These are phyloP conservation scores for Balansia obtecta DNA, from an alignment of 2,329 filamentous ascomycete genomes.

Conservation along the genomic window DNA sequence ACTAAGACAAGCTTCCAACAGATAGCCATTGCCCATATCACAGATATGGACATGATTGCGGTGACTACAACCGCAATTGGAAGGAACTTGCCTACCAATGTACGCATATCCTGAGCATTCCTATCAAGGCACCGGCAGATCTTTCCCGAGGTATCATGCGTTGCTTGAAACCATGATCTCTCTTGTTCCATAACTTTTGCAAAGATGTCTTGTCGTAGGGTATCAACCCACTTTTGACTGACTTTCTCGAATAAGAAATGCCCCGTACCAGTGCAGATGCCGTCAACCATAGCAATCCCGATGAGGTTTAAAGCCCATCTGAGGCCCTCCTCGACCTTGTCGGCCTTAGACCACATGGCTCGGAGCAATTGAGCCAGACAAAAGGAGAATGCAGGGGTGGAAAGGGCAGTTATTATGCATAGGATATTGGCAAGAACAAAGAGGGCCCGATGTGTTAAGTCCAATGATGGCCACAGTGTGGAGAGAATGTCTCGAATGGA, in stretches of 20 bases:
- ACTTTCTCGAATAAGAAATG: constrained; percentile 60
- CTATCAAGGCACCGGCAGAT: constrained; percentile 65
- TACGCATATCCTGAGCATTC: constrained; percentile 78
- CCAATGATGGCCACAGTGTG: constrained; percentile 59
- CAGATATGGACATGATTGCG: constrained; percentile 54
- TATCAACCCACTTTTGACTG: constrained; percentile 67
- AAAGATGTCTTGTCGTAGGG: constrained; percentile 55
- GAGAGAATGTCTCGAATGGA: constrained; percentile 15
- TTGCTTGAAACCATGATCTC: constrained; percentile 62
- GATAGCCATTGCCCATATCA: constrained; percentile 61
- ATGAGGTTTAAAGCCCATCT: constrained; percentile 62
- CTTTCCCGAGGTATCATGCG: constrained; percentile 48
- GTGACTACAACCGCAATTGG: constrained; percentile 55
- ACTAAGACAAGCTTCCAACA: constrained; percentile 77
- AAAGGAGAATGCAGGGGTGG: constrained; percentile 65
- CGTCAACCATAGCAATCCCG: constrained; percentile 54
- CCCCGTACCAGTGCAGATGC: constrained; percentile 48
- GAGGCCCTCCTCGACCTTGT: constrained; percentile 37
- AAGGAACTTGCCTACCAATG: constrained; percentile 66
- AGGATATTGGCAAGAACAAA: constrained; percentile 49
- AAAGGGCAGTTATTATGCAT: constrained; percentile 50
- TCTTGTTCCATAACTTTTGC: constrained; percentile 62
- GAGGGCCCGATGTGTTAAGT: constrained; percentile 33
- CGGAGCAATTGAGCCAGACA: constrained; percentile 60
- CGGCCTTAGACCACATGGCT: constrained; percentile 48